phyloP scores from a whole-genome alignment of 1,139 yeast genomes.

The Waltiozyma solani region DNA sequence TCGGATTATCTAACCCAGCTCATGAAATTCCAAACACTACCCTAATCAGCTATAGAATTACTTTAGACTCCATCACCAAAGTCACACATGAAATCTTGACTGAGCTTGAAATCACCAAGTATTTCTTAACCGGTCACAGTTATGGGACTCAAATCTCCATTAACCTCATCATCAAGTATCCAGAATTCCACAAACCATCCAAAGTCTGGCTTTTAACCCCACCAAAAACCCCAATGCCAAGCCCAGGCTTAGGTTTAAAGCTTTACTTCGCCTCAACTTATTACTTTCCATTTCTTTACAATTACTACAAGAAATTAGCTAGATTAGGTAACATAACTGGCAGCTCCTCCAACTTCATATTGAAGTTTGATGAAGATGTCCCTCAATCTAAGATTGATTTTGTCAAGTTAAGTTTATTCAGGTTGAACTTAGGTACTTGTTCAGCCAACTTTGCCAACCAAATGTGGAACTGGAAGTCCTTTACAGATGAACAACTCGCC shows the following conservation, averaged over 20 bases:
- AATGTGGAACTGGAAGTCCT: slow-evolving; percentile 11
- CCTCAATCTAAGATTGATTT: slow-evolving; percentile 5
- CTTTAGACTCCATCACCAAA: slow-evolving; percentile 10
- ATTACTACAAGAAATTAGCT: slow-evolving; percentile 41
- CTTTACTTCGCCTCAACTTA: too few relatives aligned
- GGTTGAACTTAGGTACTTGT: slow-evolving; percentile 20
- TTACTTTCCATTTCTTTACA: slow-evolving; percentile 34
- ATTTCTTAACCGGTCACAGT: slow-evolving; percentile 44
- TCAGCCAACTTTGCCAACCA: slow-evolving; percentile 13
- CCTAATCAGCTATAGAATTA: slow-evolving; percentile 8
- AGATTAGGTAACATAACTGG: slow-evolving; percentile 43
- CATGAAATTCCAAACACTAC: slow-evolving; percentile 8
- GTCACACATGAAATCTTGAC: slow-evolving; percentile 21
- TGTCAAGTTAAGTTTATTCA: slow-evolving; percentile 17
- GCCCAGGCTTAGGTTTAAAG: too few relatives aligned
- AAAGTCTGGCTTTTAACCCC: neutral
- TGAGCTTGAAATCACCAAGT: slow-evolving; percentile 28
- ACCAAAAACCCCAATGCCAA: neutral
- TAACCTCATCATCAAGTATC: slow-evolving; percentile 6
- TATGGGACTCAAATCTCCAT: slow-evolving; percentile 34
- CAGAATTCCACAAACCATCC: neutral
- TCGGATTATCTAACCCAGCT: slow-evolving; percentile 39
- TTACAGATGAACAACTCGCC: slow-evolving; percentile 10
- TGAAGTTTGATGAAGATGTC: slow-evolving; percentile 5
- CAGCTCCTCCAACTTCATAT: slow-evolving; percentile 29